Evolutionary conservation across 106 monocot genomes (phyloP).

Genomic region (Dendrobium nobile): DNA sequence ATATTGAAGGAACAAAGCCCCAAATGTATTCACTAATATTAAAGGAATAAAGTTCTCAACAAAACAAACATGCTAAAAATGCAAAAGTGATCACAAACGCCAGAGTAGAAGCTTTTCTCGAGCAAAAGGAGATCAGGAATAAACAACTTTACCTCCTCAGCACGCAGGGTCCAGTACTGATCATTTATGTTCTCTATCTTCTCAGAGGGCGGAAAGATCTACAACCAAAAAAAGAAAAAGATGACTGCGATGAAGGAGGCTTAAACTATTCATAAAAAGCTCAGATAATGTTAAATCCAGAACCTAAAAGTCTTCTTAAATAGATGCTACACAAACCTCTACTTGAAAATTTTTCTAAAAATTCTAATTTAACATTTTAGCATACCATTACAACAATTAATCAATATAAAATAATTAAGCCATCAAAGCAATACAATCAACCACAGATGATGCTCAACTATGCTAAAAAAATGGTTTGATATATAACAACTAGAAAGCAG

Average conservation of each 20-base stretch:
- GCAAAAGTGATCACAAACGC: not conserved
- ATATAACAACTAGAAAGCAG: not conserved
- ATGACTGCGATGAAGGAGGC: not conserved
- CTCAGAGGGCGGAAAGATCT: constrained; percentile 62
- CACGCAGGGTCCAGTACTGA: constrained; percentile 80
- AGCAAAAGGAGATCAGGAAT: not conserved
- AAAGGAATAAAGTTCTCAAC: not conserved
- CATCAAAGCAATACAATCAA: not conserved
- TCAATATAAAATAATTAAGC: not conserved
- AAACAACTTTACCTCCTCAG: constrained; percentile 47
- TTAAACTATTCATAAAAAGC: not conserved
- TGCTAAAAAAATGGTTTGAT: not conserved
- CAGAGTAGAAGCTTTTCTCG: not conserved
- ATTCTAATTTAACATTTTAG: not conserved
- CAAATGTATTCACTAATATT: not conserved
- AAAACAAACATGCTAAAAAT: not conserved
- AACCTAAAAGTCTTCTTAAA: not conserved
- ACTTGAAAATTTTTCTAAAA: not conserved
- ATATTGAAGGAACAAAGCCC: not conserved
- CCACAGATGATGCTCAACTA: not conserved
- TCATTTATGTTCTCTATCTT: constrained; percentile 81
- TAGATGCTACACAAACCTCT: not conserved
- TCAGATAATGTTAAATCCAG: not conserved
- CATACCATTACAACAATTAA: not conserved
- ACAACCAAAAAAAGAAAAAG: constrained; percentile 9